Conservation (phyloP, 805 yeast species). For the Lipomyces yamanashiensis region DNA sequence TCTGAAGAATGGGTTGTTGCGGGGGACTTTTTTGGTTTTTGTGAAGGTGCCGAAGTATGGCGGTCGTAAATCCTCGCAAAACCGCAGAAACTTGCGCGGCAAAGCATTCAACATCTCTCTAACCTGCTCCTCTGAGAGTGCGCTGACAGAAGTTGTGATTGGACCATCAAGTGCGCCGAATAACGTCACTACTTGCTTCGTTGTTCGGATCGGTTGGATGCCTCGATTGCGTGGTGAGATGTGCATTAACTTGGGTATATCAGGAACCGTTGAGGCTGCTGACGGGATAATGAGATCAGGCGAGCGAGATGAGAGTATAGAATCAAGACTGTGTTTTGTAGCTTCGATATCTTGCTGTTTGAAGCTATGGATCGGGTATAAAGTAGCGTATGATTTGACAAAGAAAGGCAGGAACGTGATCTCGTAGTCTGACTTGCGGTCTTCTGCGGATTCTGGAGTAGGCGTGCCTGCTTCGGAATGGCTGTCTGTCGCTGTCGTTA, state of each 20-base stretch:
- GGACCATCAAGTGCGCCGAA: slow-evolving; percentile 19
- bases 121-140: slow-evolving; percentile 34
- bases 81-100: slow-evolving; percentile 45
- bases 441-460: slow-evolving; percentile 4
- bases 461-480: neutral
- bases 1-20: slow-evolving; percentile 39
- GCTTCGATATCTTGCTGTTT: slow-evolving; percentile 1
- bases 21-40: slow-evolving; percentile 39
- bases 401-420: slow-evolving; percentile 44
- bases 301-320: neutral
- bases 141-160: slow-evolving; percentile 14
- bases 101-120: slow-evolving; percentile 34
- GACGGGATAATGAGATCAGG: slow-evolving; percentile 7
- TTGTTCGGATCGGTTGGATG: slow-evolving; percentile 28
- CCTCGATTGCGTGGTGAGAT: slow-evolving; percentile 35
- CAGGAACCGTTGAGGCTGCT: neutral
- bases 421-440: slow-evolving; percentile 39
- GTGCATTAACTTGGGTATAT: slow-evolving; percentile 11
- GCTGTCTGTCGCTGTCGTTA: neutral
- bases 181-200: slow-evolving; percentile 37
- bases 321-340: slow-evolving; percentile 13
- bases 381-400: slow-evolving; percentile 39
- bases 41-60: slow-evolving; percentile 61
- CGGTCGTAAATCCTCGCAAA: slow-evolving; percentile 58
- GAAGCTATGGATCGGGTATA: slow-evolving; percentile 33